Base-by-base conservation (phyloP, 1,284 basidiomycete species). In the Moesziomyces antarcticus region DNA sequence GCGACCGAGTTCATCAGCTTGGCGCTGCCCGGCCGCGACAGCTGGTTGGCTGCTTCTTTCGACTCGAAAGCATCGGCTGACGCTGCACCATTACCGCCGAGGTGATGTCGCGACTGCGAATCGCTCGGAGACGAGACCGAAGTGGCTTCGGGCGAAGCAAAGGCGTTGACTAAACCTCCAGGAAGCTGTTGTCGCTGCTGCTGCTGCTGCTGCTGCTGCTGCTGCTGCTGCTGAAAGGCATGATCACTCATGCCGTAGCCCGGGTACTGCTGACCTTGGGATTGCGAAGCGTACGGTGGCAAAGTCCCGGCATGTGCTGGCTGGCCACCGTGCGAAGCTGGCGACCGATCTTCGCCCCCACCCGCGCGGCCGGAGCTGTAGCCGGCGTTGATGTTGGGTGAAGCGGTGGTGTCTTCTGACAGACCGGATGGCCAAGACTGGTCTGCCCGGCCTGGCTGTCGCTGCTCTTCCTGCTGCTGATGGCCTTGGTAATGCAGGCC, bases 131-230 rank as follows among this genome's bases (percentile, higher is more conserved):
- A 72, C 9, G 62, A 62, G 13, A 46, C 47, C 13, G 63, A 59
- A 3, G 48, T 58, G 24, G 37, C 56, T 33, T 52, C 69, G 5
- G 69, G 59, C n/a, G 59, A 59, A 3, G 62, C 55, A 44, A 72
- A 72, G 3, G 69, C 59, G 27, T 62, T 72, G 22, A 67, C 69
- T 8, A 67, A 55, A 2, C 69, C 69, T 11, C 69, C 69, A 5
- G 69, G 48, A 35, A 66, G 46, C 52, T 63, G 69, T 21, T 59
- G 52, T 42, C 54, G 52, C 37, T 65, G 57, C 45, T 51, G 43
- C 27, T 56, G 50, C 48, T 56, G 59, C n/a, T n/a, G n/a, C n/a
- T n/a, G n/a, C n/a, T n/a, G n/a, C n/a, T n/a, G n/a, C n/a, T n/a
- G n/a, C n/a, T n/a, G n/a, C n/a, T n/a, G n/a, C n/a, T n/a, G n/a